These are phyloP conservation scores for Aureoboletus auriporus DNA, from an alignment of 768 basidiomycete genomes.

Conservation along the genomic window DNA sequence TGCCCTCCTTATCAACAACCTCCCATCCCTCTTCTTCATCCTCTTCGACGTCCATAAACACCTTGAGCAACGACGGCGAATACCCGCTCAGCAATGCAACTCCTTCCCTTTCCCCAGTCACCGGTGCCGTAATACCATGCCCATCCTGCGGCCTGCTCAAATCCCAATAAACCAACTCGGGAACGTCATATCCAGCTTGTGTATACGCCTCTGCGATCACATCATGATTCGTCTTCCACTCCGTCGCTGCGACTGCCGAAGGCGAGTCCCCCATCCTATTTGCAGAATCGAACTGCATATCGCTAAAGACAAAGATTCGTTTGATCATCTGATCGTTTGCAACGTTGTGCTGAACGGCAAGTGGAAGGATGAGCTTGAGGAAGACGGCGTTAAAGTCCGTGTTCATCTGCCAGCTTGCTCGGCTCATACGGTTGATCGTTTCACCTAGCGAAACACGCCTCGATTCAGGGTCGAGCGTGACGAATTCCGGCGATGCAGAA, in stretches of 20 bases:
- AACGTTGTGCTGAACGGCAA: slow-evolving; percentile 54
- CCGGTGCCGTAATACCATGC: slow-evolving; percentile 39
- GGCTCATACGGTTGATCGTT: slow-evolving; percentile 35
- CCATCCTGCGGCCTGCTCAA: slow-evolving; percentile 29
- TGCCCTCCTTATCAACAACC: slow-evolving; percentile 30
- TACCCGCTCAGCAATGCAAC: slow-evolving; percentile 39
- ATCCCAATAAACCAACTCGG: slow-evolving; percentile 74
- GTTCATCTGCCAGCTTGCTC: slow-evolving; percentile 48
- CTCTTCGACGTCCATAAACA: too few relatives aligned
- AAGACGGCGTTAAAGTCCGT: slow-evolving; percentile 65
- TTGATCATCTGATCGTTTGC: slow-evolving; percentile 70
- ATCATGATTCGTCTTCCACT: slow-evolving; percentile 65
- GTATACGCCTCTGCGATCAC: slow-evolving; percentile 49
- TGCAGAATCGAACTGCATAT: slow-evolving; percentile 68
- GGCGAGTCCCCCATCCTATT: not conserved
- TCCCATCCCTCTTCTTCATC: slow-evolving; percentile 35
- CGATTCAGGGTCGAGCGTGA: slow-evolving; percentile 42
- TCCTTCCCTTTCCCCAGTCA: slow-evolving; percentile 49
- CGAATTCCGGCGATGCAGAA: slow-evolving; percentile 45
- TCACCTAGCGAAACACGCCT: slow-evolving; percentile 28
- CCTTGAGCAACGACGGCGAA: too few relatives aligned
- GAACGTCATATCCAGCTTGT: slow-evolving; percentile 65
- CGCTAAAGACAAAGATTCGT: slow-evolving; percentile 70
- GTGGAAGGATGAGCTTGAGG: slow-evolving; percentile 55
- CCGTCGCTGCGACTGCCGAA: not conserved